Evolutionary conservation across 2,329 filamentous ascomycete genomes (phyloP), one percentile per base, ranked within the genome.

Genomic region (Phialophora expanda): DNA sequence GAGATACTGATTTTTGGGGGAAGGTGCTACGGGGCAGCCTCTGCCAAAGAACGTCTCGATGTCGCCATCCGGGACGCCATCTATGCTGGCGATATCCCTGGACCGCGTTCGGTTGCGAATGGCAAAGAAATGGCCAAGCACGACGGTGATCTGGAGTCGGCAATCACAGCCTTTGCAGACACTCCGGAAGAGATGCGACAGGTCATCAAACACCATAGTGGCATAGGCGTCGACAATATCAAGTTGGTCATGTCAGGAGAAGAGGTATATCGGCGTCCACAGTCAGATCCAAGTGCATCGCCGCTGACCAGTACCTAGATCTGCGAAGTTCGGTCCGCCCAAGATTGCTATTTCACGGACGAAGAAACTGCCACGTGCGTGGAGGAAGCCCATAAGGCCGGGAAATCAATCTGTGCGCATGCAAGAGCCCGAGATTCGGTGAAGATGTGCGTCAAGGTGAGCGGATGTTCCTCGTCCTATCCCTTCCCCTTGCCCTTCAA

Each of bases 1-100:
- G 24, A 32, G 24, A 50, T 59, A 38, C 54, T 53, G 46, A 56
- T 30, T 8, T 50, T 46, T 20, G 30, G 14, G n/a, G 28, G 38
- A 32, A 76, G 75, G 75, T 81, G 78, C 60, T 83, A 79, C 57
- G 81, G 81, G 1, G 81, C 81, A 0, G 81, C 81, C 3, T 80
- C 80, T 2, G 81, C 81, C 0, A 81, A 83, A 61, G 76, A 80
- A 11, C 73, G 80, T 11, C 74, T 83, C 0, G 83, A 84, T 65
- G 69, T 80, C 14, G 82, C 82, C 1, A 77, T 84, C 51, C 74
- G 82, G 32, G 77, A 84, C 69, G 80, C 79, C 0, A 84, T 85
- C 67, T 84, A 84, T 38, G 76, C 76, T 1, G 83, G 82, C 0
- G 74, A 79, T 59, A 78, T 84, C 5, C 80, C 82, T 1, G 83